Base-by-base conservation (phyloP, 768 basidiomycete species). In the Mycena leptocephala region DNA sequence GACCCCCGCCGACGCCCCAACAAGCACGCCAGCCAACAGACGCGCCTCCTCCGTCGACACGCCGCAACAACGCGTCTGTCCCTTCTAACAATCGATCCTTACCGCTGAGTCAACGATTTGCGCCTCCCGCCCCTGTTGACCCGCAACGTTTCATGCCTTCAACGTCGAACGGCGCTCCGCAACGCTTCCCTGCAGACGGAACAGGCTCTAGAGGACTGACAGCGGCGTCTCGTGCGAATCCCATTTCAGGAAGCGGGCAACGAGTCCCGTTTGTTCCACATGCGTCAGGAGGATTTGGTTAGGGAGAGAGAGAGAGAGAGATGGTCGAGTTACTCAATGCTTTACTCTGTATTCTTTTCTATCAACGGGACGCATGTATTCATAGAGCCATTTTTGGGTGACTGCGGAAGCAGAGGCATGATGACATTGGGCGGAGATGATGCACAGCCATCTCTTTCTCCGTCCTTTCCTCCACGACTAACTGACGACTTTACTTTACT, bases 1-100 rank as follows among this genome's bases (percentile, higher is more conserved):
- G 88, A 24, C 92, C 91, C 6, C 91, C 91, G 1, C 87, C 89
- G 16, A 88, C 89, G 24, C 92, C 91, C 43, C 89, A 86, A 72
- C 82, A 85, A 76, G 65, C 84, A 78, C 84, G 82, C 26, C 82
- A 82, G 37, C 82, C 82, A 51, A 78, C 55, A 74, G 64, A 53
- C 18, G 41, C 56, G 30, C 63, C 72, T 75, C 61, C 41, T 51
- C 77, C 77, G 53, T 66, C 76, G n/a, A 46, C 70, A 43, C 76
- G 80, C 46, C 71, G 46, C 46, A 63, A 70, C 9, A 56, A 73
- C 59, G 48, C 73, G 37, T 69, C 63, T 68, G 24, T 66, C 46
- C 61, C 70, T 64, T 18, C 78, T 70, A 64, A 72, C 75, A 61
- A 83, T 74, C 85, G 84, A 56, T 85, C 84, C 35, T 53, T 83